Base-by-base conservation (phyloP, 2,329 filamentous ascomycete species). In the Corinectria fuckeliana region DNA sequence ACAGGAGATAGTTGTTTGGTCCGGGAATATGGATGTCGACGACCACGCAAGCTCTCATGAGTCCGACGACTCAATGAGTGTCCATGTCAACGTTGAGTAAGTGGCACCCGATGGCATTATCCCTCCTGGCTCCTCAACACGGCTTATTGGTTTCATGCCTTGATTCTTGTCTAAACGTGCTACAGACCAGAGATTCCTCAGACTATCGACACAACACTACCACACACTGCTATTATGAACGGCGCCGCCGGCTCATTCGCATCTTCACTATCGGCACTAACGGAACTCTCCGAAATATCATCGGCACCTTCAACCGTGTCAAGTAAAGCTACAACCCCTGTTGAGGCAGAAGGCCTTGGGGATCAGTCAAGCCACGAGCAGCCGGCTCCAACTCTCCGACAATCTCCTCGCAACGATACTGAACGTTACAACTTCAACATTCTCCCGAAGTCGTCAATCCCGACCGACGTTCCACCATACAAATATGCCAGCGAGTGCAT, bases 401-500 rank as follows among this genome's bases (percentile, higher is more conserved):
- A 71, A 26, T 67, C 67, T 16, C 66, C 71, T 58, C 68, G 66
- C 48, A 62, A 68, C 56, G 73, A 74, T 50, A 65, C 71, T 58
- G 75, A 77, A 52, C 72, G 74, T 25, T 71, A 77, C 30, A 75
- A 70, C 30, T 87, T 84, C 72, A 85, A 88, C 68, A 85, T 90
- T 60, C 85, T 85, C 38, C 90, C 92, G 11, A 92, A 88, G 69
- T 91, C 92, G 7, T 96, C 94, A 14, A 93, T 99, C 69, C 93
- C 94, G 14, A 80, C 85, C 55, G 85, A 90, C 62, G 76, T 98
- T 44, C 82, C 90, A 14, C 83, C 87, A 25, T 82, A 86, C 50
- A 88, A 94, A 60, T 97, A 97, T 77, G 94, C 92, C n/a, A 86
- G 89, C 64, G 93, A 99, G 78, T 97, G 93, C 73, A 90, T 97